Base-by-base conservation (phyloP, 2,329 filamentous ascomycete species). In the Simplicillium aogashimaense region DNA sequence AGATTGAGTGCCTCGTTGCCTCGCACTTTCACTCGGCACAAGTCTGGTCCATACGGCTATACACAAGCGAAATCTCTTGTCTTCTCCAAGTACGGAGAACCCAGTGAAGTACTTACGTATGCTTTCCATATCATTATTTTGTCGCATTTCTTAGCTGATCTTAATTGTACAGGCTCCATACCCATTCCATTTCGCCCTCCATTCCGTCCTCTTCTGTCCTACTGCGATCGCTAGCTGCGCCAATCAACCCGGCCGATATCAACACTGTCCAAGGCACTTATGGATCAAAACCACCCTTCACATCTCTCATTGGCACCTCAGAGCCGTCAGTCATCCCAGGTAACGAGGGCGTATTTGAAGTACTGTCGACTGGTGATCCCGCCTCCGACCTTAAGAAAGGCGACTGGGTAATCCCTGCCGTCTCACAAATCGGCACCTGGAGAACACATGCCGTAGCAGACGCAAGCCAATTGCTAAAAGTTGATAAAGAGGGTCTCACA, bases 191-290 rank as follows among this genome's bases (percentile, higher is more conserved):
- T 56, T 82, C 82, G 4, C 84, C 86, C 3, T 74, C 77, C 3
- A 75, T 88, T 47, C 82, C 85, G 36, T 59, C 68, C 29, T 63
- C 61, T 36, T 65, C 72, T 36, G 64, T 94, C 50, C 88, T 90
- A 40, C 70, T 98, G 44, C 86, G 87, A 60, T 82, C 92, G 53
- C 85, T 98, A 53, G 86, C 89, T 28, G 80, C 88, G 1, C 87
- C 92, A 42, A 86, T 98, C 61, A 98, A 98, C 67, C 92, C 92
- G 17, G 89, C 92, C 55, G 92, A 98, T 65, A 86, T 98, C 62
- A 98, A 98, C 70, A 90, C 90, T 54, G 86, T 98, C 54, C 92
- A 98, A 69, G 92, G 92, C 49, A 88, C 90, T 4, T 98, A 98
- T 66, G 90, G 90, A 45, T 80, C 80, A 35, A 87, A 87, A 58